Percentiles rank a stretch among this genome's conserved stretches.
Conservation (phyloP, 306 rosid species). For the Pachyrhizus erosus region DNA sequence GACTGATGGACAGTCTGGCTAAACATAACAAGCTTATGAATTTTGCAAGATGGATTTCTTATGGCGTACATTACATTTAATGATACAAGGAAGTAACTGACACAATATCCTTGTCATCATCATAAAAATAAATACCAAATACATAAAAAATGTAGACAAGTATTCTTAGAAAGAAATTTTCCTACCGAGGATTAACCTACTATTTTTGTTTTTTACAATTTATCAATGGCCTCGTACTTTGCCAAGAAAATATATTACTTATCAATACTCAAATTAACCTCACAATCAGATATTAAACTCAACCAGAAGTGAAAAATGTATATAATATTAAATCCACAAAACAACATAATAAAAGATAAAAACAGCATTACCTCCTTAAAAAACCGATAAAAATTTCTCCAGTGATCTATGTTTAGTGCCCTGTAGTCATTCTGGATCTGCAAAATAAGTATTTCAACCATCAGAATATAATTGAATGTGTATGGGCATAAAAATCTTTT, state of each 20-base stretch:
- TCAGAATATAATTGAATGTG: slow-evolving; percentile 34
- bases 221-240: too few relatives aligned
- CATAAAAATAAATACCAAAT: background rate
- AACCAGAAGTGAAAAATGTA: background rate
- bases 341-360: background rate
- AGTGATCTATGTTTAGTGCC: slow-evolving; percentile 68
- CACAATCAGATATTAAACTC: slow-evolving; percentile 24
- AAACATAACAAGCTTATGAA: background rate
- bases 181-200: slow-evolving; percentile 4
- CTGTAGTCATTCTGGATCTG: slow-evolving; percentile 71
- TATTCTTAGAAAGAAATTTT: slow-evolving; percentile 21
- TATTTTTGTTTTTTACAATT: background rate
- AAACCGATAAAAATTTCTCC: slow-evolving; percentile 64
- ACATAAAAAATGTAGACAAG: background rate
- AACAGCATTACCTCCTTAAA: slow-evolving; percentile 62
- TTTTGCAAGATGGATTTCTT: background rate
- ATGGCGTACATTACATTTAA: slow-evolving; percentile 4
- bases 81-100: background rate
- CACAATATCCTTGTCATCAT: background rate
- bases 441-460: slow-evolving; percentile 32
- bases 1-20: background rate
- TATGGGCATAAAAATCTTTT: background rate
- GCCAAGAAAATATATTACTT: too few relatives aligned
- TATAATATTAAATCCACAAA: background rate
- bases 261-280: slow-evolving; percentile 17